Percentiles rank a stretch among this genome's conserved stretches.
Conservation (phyloP, 179 eudicot species). For the Pouteria campechiana region DNA sequence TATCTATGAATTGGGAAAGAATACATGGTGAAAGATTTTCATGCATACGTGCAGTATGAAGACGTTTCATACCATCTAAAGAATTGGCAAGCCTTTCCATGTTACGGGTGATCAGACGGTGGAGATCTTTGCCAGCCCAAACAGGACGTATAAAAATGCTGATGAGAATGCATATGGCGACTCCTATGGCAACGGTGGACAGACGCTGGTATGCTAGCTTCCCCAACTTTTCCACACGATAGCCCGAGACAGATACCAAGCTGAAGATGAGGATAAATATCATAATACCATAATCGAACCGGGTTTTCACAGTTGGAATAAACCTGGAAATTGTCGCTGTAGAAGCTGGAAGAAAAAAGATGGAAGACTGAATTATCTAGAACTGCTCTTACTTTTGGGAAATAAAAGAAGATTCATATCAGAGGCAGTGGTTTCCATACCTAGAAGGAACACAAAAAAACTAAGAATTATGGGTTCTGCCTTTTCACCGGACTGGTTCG, state of each 20-base stretch:
- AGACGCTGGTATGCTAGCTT: slow-evolving; percentile 29
- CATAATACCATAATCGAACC: slow-evolving; percentile 54
- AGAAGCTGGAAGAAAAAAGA: slow-evolving; percentile 31
- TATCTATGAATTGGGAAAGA: background rate
- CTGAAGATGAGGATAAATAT: slow-evolving; percentile 57
- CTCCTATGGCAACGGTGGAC: slow-evolving; percentile 38
- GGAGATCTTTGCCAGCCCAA: slow-evolving; percentile 52
- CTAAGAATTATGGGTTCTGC: slow-evolving; percentile 61
- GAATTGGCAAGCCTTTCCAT: slow-evolving; percentile 44
- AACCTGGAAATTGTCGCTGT: slow-evolving; percentile 45
- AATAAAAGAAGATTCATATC: too few relatives aligned
- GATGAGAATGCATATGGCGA: slow-evolving; percentile 35
- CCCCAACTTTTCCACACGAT: slow-evolving; percentile 34
- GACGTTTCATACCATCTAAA: slow-evolving; percentile 29
- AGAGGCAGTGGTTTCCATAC: too few relatives aligned
- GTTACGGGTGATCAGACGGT: slow-evolving; percentile 24
- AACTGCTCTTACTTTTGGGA: too few relatives aligned
- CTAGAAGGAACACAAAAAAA: slow-evolving; percentile 48
- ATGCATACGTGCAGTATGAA: background rate
- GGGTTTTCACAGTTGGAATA: slow-evolving; percentile 45
- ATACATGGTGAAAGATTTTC: background rate
- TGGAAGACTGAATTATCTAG: background rate
- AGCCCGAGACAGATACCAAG: slow-evolving; percentile 47
- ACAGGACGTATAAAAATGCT: slow-evolving; percentile 41
- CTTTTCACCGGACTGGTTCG: slow-evolving; percentile 44